Evolutionary conservation across 2,329 filamentous ascomycete genomes (phyloP).

Genomic region (Xylaria multiplex): DNA sequence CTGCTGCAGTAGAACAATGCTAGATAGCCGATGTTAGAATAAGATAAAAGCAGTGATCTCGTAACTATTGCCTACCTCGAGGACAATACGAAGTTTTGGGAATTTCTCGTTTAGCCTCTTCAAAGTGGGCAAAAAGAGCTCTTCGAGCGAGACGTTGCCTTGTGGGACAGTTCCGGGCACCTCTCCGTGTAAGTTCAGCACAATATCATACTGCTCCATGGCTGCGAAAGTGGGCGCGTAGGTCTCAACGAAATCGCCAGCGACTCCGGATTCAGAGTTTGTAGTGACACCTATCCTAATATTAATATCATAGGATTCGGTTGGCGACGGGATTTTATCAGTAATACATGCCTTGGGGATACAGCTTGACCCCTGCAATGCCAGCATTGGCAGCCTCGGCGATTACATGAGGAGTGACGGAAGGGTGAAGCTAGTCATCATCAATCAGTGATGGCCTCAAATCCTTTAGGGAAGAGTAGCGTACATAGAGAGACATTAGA

Average conservation of each 20-base stretch:
- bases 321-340: constrained; percentile 43
- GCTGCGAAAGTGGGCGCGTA: constrained; percentile 86
- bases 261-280: constrained; percentile 74
- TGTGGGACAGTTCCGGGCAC: constrained; percentile 64
- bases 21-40: constrained; percentile 61
- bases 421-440: constrained; percentile 60
- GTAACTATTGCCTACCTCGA: constrained; percentile 13
- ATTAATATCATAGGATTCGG: constrained; percentile 41
- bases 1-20: constrained; percentile 88
- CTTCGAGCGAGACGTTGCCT: constrained; percentile 57
- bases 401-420: constrained; percentile 75
- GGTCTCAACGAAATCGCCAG: constrained; percentile 66
- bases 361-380: constrained; percentile 77
- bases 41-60: neutral
- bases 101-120: constrained; percentile 77
- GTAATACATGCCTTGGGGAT: constrained; percentile 59
- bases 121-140: constrained; percentile 81
- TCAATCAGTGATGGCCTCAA: constrained; percentile 32
- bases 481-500: constrained; percentile 76
- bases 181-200: constrained; percentile 96
- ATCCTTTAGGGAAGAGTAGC: constrained; percentile 32
- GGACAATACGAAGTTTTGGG: constrained; percentile 73
- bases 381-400: constrained; percentile 77
- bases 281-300: constrained; percentile 66
- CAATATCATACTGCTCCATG: constrained; percentile 84